Evolutionary conservation across 148 eudicot species (phyloP).

Genomic region (Selenicereus undatus): DNA sequence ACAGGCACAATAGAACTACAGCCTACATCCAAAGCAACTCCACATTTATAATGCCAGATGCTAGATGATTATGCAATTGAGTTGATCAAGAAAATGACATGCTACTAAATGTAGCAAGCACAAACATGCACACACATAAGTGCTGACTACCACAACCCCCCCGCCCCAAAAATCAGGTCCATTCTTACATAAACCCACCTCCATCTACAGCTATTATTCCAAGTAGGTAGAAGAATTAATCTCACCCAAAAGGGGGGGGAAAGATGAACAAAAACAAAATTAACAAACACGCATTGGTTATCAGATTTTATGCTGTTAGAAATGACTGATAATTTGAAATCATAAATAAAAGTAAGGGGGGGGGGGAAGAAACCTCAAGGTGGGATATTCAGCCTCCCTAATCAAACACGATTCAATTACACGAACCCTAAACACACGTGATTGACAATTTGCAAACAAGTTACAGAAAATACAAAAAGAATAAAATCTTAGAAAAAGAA

Average conservation of each 20-base stretch:
- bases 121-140: not conserved
- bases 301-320: not conserved
- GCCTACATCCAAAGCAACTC: too few relatives aligned
- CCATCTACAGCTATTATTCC: not conserved
- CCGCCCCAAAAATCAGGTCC: not conserved
- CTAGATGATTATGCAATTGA: not conserved
- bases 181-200: not conserved
- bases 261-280: not conserved
- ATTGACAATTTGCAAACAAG: too few relatives aligned
- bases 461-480: too few relatives aligned
- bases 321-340: not conserved
- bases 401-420: too few relatives aligned
- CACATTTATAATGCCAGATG: not conserved
- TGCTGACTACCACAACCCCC: not conserved
- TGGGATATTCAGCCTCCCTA: constrained; percentile 74
- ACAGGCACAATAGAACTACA: too few relatives aligned
- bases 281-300: not conserved
- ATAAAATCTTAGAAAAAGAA: too few relatives aligned
- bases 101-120: not conserved
- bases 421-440: too few relatives aligned
- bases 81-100: not conserved
- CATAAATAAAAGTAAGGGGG: not conserved
- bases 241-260: not conserved
- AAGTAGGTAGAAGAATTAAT: not conserved
- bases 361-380: constrained; percentile 56